Base-by-base conservation (phyloP, 106 monocot genomes). In the Acorus gramineus region DNA sequence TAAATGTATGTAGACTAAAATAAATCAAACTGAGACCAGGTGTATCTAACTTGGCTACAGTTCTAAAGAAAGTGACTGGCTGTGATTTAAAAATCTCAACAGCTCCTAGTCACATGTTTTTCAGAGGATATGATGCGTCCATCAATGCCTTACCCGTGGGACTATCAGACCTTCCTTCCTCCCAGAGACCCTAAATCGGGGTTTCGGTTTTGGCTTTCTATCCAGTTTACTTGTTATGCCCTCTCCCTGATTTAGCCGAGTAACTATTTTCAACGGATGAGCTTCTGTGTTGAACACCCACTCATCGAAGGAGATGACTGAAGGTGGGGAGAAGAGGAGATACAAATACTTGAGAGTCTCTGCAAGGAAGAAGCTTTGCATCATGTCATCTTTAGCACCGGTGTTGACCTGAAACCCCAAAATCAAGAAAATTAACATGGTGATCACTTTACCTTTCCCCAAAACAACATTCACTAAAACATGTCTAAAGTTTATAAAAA, bases 221-320 rank as follows among this genome's bases (percentile, higher is more conserved):
- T 53, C 53, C 49, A 60, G 53, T 64, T 28, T 28, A 28, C 12
- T 47, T 50, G 4, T 45, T 4, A 7, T 4, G 4, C 52, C 53
- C n/a, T 68, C 46, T 11, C 55, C 69, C 49, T 44, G 63, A 47
- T 74, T 66, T 55, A 63, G 50, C 60, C 77, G 63, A 44, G 84
- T 14, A 44, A 82, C 65, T 44, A 95, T 95, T 72, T 80, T 81
- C 55, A 95, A 60, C 42, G 94, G 94, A 80, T 95, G 94, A 2
- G 94, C 94, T 84, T 95, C 94, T 3, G 94, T 95, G 76, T 95
- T 95, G 77, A 95, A 95, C 49, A 95, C 94, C 94, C 94, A 95
- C 79, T 95, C 90, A 52, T 95, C 94, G 49, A 95, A 86, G 44
- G 94, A 90, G 63, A 95, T 84, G 51, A 86, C 66, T 6, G 89